Evolutionary conservation across 75 land plant genomes (phyloP), one percentile per base, ranked within the genome.

Genomic region (Cupressus sempervirens): DNA sequence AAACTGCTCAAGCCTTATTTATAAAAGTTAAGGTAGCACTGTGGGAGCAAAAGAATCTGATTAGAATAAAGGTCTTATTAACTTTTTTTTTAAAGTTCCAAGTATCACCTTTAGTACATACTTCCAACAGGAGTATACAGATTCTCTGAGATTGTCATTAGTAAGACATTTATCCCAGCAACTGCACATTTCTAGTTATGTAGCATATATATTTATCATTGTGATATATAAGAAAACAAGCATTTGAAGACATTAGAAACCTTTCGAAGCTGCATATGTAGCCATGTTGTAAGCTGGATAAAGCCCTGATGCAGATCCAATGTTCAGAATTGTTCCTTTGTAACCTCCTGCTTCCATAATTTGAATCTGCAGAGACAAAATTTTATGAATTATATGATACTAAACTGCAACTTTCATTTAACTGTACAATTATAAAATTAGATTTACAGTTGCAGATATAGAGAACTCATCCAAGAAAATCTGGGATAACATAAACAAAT

Each of bases 241-340:
- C 32, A 82, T 82, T 82, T 50, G 15, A 29, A 35, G 46, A 35
- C 83, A n/a, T 30, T 20, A 52, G 53, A 86, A 80, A 98, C 99
- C 99, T 96, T 98, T 98, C 48, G 95, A 74, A 56, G 86, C 90
- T 82, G 91, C 75, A 80, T 98, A 98, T 12, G 93, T 84, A 48
- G 99, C 93, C 40, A 87, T 89, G 83, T 13, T 30, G 72, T 30
- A 81, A 72, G 87, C 41, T 43, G 99, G 99, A 88, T 96, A 98
- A 81, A 98, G 92, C 30, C 99, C 99, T 26, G 98, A 86, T 65
- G 99, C 93, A 87, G 99, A 98, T 7, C 91, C 99, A 85, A 95
- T 38, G 85, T 98, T 98, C 50, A 98, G 83, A 56, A 98, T 94
- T 35, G 88, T 91, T 54, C 99, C 99, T 43, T 88, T 88, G 76